Evolutionary conservation across 139 green algal genomes (phyloP), one percentile per base, ranked within the genome.

Genomic region (Picochlorum sp.): DNA sequence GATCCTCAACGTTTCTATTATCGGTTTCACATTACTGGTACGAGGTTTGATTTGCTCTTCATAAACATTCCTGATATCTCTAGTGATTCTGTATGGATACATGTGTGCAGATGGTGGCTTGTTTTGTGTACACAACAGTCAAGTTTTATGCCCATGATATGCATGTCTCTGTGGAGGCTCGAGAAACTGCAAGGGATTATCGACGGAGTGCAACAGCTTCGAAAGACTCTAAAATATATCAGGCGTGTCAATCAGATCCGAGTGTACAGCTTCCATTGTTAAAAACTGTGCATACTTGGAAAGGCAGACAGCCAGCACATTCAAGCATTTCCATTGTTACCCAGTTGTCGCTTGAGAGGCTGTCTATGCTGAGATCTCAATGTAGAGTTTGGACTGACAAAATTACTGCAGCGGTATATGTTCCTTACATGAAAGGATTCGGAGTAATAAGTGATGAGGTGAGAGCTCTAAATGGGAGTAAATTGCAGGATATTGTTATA

Each of bases 331-430:
- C 65, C 2, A 16, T 64, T 24, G 65, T 59, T 23, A 72, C 65
- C 11, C 65, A 72, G 52, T 3, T 72, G 14, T 72, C 65, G 14
- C 52, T 72, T 9, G 65, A 72, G 13, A 65, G 64, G 51, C 28
- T 72, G 15, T 20, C 56, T 0, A 64, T 64, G 52, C 51, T 72
- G 52, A 28, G 51, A 16, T 37, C 18, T 14, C 65, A 72, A 38
- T 72, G 65, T 28, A 44, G 20, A 23, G 20, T 20, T 24, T 72
- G 56, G 54, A 14, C 30, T 3, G 65, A 65, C 44, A 54, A n/a
- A 38, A 57, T 72, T 46, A 57, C 65, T 23, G 65, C 65, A 28
- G 56, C 32, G 14, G 54, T 72, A n/a, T 72, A 72, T 62, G 54
- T 65, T 10, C 65, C 65, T 8, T 37, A 51, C 10, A 50, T 66